Conservation (phyloP, 495 filamentous ascomycete genomes). For the Lasiosphaeris hirsuta region DNA sequence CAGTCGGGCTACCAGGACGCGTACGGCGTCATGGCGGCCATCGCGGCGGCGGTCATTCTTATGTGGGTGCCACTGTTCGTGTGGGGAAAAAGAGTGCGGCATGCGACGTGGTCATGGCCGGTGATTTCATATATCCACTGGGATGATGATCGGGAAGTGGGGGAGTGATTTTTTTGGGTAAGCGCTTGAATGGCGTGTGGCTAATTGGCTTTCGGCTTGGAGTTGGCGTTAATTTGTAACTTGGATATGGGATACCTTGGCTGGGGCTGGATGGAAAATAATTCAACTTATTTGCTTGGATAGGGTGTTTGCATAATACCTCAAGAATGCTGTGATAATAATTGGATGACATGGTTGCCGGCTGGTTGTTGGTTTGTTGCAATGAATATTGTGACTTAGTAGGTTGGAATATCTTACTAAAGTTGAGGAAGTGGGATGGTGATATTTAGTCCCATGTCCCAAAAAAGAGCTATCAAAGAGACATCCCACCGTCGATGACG, state of each 20-base stretch:
- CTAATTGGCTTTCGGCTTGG: neutral
- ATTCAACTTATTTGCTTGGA: neutral
- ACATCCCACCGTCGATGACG: constrained; percentile 42
- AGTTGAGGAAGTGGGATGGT: constrained; percentile 44
- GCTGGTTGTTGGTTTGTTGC: too few species aligned
- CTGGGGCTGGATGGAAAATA: neutral
- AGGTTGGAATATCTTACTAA: neutral
- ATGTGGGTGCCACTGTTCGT: constrained; percentile 44
- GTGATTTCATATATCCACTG: constrained; percentile 47
- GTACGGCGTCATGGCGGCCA: constrained; percentile 53
- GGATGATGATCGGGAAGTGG: constrained; percentile 48
- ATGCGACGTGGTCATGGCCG: constrained; percentile 44
- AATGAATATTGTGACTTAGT: neutral
- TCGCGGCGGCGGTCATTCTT: constrained; percentile 40
- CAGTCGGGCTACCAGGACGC: constrained; percentile 47
- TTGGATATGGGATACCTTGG: neutral
- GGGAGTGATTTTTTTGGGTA: constrained; percentile 31
- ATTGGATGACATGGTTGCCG: too few species aligned
- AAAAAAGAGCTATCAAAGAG: constrained; percentile 10
- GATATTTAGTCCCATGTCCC: neutral
- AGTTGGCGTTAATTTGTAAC: neutral
- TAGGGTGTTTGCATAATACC: neutral
- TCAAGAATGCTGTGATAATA: too few species aligned
- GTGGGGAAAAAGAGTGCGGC: constrained; percentile 47
- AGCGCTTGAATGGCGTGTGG: neutral